These are phyloP conservation scores for Mycena alexandri DNA, from an alignment of 768 basidiomycete species.

Conservation along the genomic window DNA sequence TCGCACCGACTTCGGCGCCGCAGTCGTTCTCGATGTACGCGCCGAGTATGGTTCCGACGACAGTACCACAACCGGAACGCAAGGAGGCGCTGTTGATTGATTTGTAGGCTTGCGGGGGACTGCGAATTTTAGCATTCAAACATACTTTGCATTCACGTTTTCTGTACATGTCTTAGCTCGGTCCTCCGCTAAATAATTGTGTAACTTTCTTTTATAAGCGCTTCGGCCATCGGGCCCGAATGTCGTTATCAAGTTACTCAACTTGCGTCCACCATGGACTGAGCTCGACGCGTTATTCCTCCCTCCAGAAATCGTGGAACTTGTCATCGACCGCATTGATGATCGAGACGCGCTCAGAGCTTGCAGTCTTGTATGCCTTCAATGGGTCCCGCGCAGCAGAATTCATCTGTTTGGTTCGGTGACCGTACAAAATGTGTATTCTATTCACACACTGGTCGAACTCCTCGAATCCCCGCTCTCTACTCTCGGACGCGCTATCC, in stretches of 20 bases:
- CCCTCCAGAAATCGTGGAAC: constrained; percentile 13
- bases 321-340: constrained; percentile 6
- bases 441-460: constrained; percentile 10
- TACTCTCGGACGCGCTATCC: background rate
- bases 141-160: constrained; percentile 7
- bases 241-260: background rate
- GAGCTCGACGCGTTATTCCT: constrained; percentile 1
- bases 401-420: constrained; percentile 4
- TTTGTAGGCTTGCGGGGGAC: constrained; percentile 44
- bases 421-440: background rate
- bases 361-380: constrained; percentile 13
- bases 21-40: constrained; percentile 65
- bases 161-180: background rate
- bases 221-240: too few species aligned
- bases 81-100: constrained; percentile 73
- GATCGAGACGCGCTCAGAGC: constrained; percentile 7
- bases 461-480: constrained; percentile 15
- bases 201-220: too few species aligned
- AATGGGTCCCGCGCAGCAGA: constrained; percentile 1
- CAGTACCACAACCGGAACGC: constrained; percentile 71
- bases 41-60: constrained; percentile 51
- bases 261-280: background rate
- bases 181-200: constrained; percentile 1
- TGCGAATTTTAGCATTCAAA: background rate
- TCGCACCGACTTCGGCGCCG: constrained; percentile 70